phyloP scores from a whole-genome alignment of 2,329 filamentous ascomycete genomes.

The Calonectria hongkongensis region DNA sequence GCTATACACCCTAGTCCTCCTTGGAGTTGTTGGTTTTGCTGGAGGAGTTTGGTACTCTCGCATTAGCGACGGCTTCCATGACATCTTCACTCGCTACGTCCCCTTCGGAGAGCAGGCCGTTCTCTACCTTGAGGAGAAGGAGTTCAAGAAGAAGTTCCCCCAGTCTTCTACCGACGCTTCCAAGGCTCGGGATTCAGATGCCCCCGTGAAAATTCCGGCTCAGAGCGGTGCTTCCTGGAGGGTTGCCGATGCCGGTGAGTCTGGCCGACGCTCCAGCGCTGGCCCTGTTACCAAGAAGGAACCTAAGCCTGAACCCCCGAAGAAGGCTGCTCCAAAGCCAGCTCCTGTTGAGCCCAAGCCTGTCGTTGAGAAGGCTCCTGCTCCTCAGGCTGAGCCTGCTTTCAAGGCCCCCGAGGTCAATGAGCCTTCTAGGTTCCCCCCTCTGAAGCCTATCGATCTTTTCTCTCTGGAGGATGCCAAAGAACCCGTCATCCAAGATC shows the following conservation, averaged over 20 bases:
- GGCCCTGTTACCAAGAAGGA: conserved; percentile 59
- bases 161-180: conserved; percentile 67
- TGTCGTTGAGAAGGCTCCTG: conserved; percentile 58
- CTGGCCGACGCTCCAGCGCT: conserved; percentile 77
- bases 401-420: conserved; percentile 78
- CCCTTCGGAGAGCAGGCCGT: conserved; percentile 96
- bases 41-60: conserved; percentile 95
- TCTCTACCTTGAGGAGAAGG: conserved; percentile 94
- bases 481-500: conserved; percentile 92
- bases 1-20: conserved; percentile 83
- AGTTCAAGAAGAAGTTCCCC: conserved; percentile 91
- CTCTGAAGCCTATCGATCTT: conserved; percentile 84
- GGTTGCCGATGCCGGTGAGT: conserved; percentile 77
- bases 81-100: conserved; percentile 98
- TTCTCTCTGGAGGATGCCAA: conserved; percentile 83
- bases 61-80: conserved; percentile 97
- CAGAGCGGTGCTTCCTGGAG: conserved; percentile 91
- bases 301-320: conserved; percentile 53
- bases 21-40: conserved; percentile 86
- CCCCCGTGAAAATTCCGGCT: conserved; percentile 87
- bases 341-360: conserved; percentile 48
- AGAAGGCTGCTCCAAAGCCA: conserved; percentile 58
- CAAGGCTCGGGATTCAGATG: conserved; percentile 73
- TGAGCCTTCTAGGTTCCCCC: conserved; percentile 78
- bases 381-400: conserved; percentile 53